Base-by-base conservation (phyloP, 257 asterid genomes). In the Solanum bulbocastanum region DNA sequence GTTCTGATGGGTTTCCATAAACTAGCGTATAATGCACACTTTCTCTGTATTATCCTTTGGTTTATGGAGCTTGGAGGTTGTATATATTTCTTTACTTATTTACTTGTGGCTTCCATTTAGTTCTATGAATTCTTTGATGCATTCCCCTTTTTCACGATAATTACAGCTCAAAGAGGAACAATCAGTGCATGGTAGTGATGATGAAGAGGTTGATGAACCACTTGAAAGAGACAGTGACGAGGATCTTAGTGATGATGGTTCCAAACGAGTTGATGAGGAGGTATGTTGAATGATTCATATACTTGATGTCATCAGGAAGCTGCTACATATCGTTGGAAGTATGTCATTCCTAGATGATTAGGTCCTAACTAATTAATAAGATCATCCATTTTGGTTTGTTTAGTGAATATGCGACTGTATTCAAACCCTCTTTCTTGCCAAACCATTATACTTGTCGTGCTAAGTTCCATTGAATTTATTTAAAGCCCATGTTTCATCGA, bases 181-280 rank as follows among this genome's bases (percentile, higher is more conserved):
- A 10, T 97, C 99, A 16, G 99, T 97, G 92, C 93, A 95, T 81
- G 99, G 98, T 73, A 96, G 98, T 88, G 99, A 97, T 89, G 99
- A 97, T 84, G 99, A 97, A 91, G 99, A 95, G 91, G 94, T 89
- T 76, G 99, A 94, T 27, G 99, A 97, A 84, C 93, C 94, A 56
- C 88, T 95, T 60, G 98, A 97, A 86, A 87, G 86, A 71, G 99
- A 94, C 89, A 96, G 96, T 52, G 99, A 97, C 16, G 99, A 95
- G 92, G 99, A 97, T 90, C 86, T 92, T 25, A 94, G 93, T 90
- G 98, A 96, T 86, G 93, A 90, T 87, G 94, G 91, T 73, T 62
- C 72, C 60, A 75, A 85, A 88, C 86, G 8, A 30, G 76, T 81
- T 88, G 88, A 75, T 37, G 90, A 88, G 23, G 90, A 88, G 90